phyloP scores from a whole-genome alignment of 169 alveolate genomes.

The Plasmodium gallinaceum region DNA sequence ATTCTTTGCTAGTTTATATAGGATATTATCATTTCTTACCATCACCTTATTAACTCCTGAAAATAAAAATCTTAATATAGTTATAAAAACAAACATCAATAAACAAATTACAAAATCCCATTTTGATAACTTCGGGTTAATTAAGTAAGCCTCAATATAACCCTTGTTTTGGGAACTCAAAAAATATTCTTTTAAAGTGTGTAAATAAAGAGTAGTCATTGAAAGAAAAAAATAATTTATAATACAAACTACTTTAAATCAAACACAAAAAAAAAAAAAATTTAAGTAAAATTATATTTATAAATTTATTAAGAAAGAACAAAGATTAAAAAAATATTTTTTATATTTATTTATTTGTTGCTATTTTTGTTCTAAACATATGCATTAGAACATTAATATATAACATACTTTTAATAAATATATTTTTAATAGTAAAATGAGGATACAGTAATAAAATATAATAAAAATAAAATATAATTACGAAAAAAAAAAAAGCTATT shows the following conservation, averaged over 20 bases:
- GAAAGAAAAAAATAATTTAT: neutral
- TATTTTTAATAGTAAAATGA: too few relatives aligned
- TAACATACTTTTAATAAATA: too few relatives aligned
- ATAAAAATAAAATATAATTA: too few relatives aligned
- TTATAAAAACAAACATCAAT: slow-evolving; percentile 29
- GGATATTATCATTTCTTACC: slow-evolving; percentile 29
- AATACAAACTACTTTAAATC: neutral
- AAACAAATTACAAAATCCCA: slow-evolving; percentile 15
- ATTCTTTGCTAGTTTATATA: slow-evolving; percentile 13
- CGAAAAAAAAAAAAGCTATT: too few relatives aligned
- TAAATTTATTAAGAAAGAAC: neutral
- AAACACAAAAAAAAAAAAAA: neutral
- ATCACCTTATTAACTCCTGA: slow-evolving; percentile 28
- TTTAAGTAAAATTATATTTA: neutral
- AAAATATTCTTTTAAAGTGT: slow-evolving; percentile 59
- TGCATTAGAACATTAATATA: too few relatives aligned
- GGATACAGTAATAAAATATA: too few relatives aligned
- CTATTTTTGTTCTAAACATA: too few relatives aligned
- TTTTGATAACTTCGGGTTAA: slow-evolving; percentile 34
- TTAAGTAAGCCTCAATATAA: neutral
- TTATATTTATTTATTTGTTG: too few relatives aligned
- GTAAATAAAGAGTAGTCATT: slow-evolving; percentile 47
- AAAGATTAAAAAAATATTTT: too few relatives aligned
- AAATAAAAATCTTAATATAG: slow-evolving; percentile 22
- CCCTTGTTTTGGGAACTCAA: slow-evolving; percentile 9